These are phyloP conservation scores for Fusarium musae DNA, from an alignment of 2,329 filamentous ascomycete genomes.

Conservation along the genomic window DNA sequence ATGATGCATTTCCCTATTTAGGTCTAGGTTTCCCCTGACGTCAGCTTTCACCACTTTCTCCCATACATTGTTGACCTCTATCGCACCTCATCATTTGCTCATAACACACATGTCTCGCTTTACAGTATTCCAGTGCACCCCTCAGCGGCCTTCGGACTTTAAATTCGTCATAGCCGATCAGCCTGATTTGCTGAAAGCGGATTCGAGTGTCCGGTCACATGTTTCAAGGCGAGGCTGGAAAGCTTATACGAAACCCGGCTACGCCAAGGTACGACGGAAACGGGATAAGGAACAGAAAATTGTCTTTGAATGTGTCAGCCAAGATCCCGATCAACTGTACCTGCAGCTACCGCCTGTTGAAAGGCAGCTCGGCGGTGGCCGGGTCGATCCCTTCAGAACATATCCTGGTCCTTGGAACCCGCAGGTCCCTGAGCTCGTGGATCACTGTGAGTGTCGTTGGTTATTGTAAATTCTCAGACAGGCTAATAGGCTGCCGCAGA, in stretches of 20 bases:
- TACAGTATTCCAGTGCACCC: too few species aligned
- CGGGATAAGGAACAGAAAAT: background rate
- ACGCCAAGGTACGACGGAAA: background rate
- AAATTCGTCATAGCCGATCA: background rate
- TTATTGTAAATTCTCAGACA: too few species aligned
- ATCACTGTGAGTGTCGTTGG: background rate
- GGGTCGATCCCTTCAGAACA: background rate
- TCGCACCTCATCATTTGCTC: background rate
- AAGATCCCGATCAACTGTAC: background rate
- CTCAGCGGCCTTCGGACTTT: fast-evolving
- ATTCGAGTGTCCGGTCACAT: background rate
- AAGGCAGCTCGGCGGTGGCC: background rate
- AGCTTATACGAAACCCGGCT: background rate
- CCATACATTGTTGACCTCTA: background rate
- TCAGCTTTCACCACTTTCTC: background rate
- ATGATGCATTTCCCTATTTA: background rate
- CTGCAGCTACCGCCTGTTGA: background rate
- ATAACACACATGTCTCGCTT: background rate
- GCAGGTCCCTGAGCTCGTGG: background rate
- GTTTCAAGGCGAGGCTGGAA: background rate
- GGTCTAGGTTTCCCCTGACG: background rate
- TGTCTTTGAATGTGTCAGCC: background rate
- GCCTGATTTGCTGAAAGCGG: background rate
- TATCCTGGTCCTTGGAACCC: background rate
- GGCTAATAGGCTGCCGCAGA: background rate